These are phyloP conservation scores for Ceriops tagal DNA, from an alignment of 345 rosid species.

Conservation along the genomic window DNA sequence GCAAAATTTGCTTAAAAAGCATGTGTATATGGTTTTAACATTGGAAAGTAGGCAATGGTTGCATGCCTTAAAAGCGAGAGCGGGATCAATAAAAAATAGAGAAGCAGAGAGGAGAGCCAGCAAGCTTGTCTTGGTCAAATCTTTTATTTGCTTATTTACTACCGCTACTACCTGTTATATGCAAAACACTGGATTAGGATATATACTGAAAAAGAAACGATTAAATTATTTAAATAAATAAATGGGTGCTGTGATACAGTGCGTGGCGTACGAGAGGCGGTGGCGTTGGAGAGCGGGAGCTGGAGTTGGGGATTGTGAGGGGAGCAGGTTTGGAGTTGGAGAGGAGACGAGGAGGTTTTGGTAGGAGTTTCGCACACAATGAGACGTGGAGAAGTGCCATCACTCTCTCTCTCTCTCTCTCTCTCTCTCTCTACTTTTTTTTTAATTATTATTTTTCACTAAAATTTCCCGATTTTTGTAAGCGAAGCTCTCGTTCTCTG, in stretches of 20 bases:
- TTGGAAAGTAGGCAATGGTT: background rate
- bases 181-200: no score
- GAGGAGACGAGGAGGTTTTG: conserved; percentile 24
- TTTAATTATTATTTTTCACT: background rate
- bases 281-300: conserved; percentile 5
- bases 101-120: conserved; percentile 67
- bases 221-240: background rate
- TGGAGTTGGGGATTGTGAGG: conserved; percentile 14
- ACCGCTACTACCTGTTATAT: conserved; percentile 1
- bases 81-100: conserved; percentile 67
- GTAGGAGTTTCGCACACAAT: conserved; percentile 35
- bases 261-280: conserved; percentile 24
- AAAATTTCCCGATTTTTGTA: background rate
- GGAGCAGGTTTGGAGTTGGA: conserved; percentile 13
- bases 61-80: conserved; percentile 72
- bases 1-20: background rate
- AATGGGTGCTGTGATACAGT: background rate
- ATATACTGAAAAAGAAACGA: background rate
- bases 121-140: conserved; percentile 46
- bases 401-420: no score
- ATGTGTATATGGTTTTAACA: background rate
- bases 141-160: conserved; percentile 22
- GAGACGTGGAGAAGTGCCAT: conserved; percentile 53
- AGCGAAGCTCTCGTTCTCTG: background rate
- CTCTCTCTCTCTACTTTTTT: background rate